Conservation (phyloP, 2,329 filamentous ascomycete genomes). For the Neopestalotiopsis sp. region DNA sequence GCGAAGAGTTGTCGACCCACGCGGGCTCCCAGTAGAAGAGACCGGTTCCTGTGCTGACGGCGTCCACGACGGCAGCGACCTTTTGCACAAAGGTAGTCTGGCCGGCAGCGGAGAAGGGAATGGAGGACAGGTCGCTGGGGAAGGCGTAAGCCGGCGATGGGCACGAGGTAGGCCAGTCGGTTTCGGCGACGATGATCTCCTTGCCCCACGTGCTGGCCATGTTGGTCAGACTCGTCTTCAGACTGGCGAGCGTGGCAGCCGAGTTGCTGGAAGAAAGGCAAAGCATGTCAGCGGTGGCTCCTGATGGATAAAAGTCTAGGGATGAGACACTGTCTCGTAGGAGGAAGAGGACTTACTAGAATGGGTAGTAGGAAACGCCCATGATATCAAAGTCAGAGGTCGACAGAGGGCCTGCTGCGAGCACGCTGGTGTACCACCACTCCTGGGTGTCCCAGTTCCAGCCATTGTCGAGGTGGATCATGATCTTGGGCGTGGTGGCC, state of each 20-base stretch:
- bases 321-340: not conserved
- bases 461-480: slow-evolving; percentile 79
- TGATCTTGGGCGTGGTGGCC: slow-evolving; percentile 65
- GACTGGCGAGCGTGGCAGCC: slow-evolving; percentile 60
- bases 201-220: slow-evolving; percentile 69
- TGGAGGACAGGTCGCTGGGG: slow-evolving; percentile 61
- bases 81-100: slow-evolving; percentile 66
- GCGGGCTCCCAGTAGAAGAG: slow-evolving; percentile 78
- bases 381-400: slow-evolving; percentile 70
- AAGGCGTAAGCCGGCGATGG: slow-evolving; percentile 62
- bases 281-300: slow-evolving; percentile 18
- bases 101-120: slow-evolving; percentile 67
- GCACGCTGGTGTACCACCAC: slow-evolving; percentile 66
- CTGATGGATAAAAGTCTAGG: not conserved
- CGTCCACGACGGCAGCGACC: slow-evolving; percentile 60
- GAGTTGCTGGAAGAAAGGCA: slow-evolving; percentile 39
- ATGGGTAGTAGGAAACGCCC: slow-evolving; percentile 76
- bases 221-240: slow-evolving; percentile 60
- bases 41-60: slow-evolving; percentile 59
- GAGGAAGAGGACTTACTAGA: slow-evolving; percentile 50
- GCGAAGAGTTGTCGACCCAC: slow-evolving; percentile 68
- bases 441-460: slow-evolving; percentile 72
- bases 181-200: slow-evolving; percentile 71
- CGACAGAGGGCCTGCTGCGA: slow-evolving; percentile 54
- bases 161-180: slow-evolving; percentile 71